Percentiles rank a stretch among this genome's conserved stretches.
phyloP scores from a whole-genome alignment of 129 eudicot species.

The Lonicera japonica region DNA sequence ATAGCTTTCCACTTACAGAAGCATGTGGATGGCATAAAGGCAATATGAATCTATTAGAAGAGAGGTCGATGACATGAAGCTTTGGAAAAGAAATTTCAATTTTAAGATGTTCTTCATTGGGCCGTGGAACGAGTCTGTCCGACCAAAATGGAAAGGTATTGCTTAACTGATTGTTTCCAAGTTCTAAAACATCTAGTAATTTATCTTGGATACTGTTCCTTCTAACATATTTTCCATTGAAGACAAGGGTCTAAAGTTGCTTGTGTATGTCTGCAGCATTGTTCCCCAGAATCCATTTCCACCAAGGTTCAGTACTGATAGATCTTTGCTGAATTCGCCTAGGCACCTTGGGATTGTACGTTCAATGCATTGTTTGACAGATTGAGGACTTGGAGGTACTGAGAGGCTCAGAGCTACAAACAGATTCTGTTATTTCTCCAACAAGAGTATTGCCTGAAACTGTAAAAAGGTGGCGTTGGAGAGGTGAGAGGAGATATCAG shows the following conservation, averaged over 20 bases:
- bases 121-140: constrained; percentile 3
- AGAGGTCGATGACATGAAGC: constrained; percentile 8
- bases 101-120: background rate
- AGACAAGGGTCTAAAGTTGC: background rate
- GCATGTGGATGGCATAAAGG: background rate
- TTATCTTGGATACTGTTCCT: constrained; percentile 4
- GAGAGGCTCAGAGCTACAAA: background rate
- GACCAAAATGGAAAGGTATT: constrained; percentile 14
- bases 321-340: background rate
- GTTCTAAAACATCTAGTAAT: constrained; percentile 3
- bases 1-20: constrained; percentile 4
- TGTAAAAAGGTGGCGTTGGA: background rate
- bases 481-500: background rate
- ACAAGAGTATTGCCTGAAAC: background rate
- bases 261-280: background rate
- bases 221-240: constrained; percentile 5
- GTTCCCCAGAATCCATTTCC: background rate
- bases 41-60: background rate
- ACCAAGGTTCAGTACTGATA: background rate
- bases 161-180: constrained; percentile 8
- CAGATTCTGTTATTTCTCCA: background rate
- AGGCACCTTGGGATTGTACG: background rate
- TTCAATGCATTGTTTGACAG: background rate
- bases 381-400: too few species aligned
- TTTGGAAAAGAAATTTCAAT: background rate